Evolutionary conservation across 2,329 filamentous ascomycete genomes (phyloP), one percentile per base, ranked within the genome.

Genomic region (Neurospora sp.): DNA sequence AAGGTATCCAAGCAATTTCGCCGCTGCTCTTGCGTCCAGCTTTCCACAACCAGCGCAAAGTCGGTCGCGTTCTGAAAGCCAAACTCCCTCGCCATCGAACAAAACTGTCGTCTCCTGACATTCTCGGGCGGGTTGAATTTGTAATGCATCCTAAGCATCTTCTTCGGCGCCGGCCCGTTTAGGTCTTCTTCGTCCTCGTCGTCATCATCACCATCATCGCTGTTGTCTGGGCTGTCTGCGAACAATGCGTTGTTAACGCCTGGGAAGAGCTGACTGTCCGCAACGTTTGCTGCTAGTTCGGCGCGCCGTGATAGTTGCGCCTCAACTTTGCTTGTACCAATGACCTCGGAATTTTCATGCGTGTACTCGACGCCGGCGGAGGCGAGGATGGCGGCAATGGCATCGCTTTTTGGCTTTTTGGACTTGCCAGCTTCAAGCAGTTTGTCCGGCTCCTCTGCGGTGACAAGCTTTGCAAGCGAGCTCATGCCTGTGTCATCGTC

Each of bases 321-420:
- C 80, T 99, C 96, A n/a, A 97, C 87, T 74, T 91, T 92, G n/a
- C 91, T 96, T 0, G 92, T 91, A 11, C 96, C 96, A 70, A 99
- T 88, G 15, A 99, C 94, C 80, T 99, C 94, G 1, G 92, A 93
- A 78, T 99, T 99, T 75, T 98, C 92, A 77, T 99, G 96, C 0
- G 93, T 97, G 78, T 99, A 99, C 76, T 96, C 90, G 0, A 99
- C 94, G 1, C 96, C 96, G 0, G 92, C 93, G 8, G 90, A 88
- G 2, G 92, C 89, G 1, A 99, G 87, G 72, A 99, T 98, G 2
- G 93, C 96, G 74, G 95, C 91, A 39, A 98, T 86, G 0, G 92
- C 90, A 75, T 98, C 92, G 66, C 85, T 89, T 74, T 84, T 84
- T 4, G 81, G 78, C 71, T 75, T 78, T 69, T 77, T 80, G 52